Base-by-base conservation (phyloP, 2,329 filamentous ascomycete species). In the Paracoccidioides lutzii region DNA sequence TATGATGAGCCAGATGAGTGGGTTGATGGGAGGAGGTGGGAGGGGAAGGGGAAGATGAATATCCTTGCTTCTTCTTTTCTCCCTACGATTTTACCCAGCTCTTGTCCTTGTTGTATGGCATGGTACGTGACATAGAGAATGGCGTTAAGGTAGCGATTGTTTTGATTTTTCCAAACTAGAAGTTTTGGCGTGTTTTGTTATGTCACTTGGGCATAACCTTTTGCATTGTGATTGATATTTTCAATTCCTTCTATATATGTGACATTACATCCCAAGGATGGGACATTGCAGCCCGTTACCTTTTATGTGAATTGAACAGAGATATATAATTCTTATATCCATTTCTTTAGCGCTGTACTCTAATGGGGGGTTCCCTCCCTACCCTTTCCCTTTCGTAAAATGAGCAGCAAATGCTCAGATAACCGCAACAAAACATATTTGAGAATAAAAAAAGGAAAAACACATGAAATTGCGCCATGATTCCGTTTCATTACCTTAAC, bases 1-100 rank as follows among this genome's bases (percentile, higher is more conserved):
- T 59, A 86, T 93, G 82, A 81, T 81, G 78, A 82, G 85, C 68
- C 84, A 86, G 62, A 88, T 93, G 71, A 72, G 87, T 79, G 88
- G 86, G 59, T 66, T 73, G 66, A 74, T 76, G 70, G 73, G 73
- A 64, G 74, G 76, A 63, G 72, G 72, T 58, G 66, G 70, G 61
- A 60, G 61, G 32, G 57, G 59, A 43, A 57, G 59, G 37, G 58
- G 51, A 48, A 52, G 42, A 51, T 44, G n/a, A 14, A 45, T 58
- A 55, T 57, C 54, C 59, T 10, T 22, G 30, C 6, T 30, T 60
- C 58, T 57, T 64, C 59, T 59, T 62, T 57, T 56, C 60, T 62
- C 56, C 50, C 54, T 57, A 52, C 40, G 55, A 57, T 56, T 48
- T 54, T 54, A 54, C 57, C 58, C 38, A 52, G 37, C 49, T 54